These are phyloP conservation scores for Tubosaeta brunneosetosa DNA, from an alignment of 768 basidiomycete genomes.

Conservation along the genomic window DNA sequence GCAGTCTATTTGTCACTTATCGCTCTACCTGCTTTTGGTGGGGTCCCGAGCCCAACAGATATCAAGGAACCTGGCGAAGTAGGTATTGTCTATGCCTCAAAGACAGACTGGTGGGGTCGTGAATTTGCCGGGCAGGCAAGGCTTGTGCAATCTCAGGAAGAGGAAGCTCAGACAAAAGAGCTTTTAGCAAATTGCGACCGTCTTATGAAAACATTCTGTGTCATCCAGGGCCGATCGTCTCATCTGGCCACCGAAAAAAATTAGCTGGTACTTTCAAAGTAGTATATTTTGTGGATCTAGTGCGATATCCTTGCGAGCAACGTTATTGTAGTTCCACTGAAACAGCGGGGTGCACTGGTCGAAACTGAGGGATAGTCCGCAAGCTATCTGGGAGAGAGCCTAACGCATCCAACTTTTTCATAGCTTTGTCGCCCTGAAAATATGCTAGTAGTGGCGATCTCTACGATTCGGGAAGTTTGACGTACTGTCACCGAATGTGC, in stretches of 20 bases:
- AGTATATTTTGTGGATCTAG: constrained; percentile 2
- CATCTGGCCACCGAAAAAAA: constrained; percentile 11
- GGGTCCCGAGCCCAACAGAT: background rate
- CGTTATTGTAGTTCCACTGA: constrained; percentile 33
- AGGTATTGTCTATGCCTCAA: constrained; percentile 47
- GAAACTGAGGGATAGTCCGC: constrained; percentile 73
- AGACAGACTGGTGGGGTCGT: constrained; percentile 53
- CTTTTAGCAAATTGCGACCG: constrained; percentile 54
- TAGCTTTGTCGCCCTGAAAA: constrained; percentile 62
- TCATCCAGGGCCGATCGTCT: constrained; percentile 26
- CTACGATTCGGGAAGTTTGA: constrained; percentile 7
- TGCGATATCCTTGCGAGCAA: background rate
- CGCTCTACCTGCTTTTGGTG: constrained; percentile 39
- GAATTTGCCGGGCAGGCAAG: constrained; percentile 47
- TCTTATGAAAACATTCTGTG: constrained; percentile 40
- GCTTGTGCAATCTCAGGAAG: constrained; percentile 48
- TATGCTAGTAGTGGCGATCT: constrained; percentile 2
- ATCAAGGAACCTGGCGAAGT: constrained; percentile 12
- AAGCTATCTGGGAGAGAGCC: constrained; percentile 62
- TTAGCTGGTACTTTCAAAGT: background rate
- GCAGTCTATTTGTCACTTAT: constrained; percentile 65
- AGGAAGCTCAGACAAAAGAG: constrained; percentile 42
- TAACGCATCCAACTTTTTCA: constrained; percentile 55
- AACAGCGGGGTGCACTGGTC: constrained; percentile 39
- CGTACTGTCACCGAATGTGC: constrained; percentile 58